Evolutionary conservation across 108 stramenopile species (phyloP).

Genomic region (Pseudonitzschia pungens): DNA sequence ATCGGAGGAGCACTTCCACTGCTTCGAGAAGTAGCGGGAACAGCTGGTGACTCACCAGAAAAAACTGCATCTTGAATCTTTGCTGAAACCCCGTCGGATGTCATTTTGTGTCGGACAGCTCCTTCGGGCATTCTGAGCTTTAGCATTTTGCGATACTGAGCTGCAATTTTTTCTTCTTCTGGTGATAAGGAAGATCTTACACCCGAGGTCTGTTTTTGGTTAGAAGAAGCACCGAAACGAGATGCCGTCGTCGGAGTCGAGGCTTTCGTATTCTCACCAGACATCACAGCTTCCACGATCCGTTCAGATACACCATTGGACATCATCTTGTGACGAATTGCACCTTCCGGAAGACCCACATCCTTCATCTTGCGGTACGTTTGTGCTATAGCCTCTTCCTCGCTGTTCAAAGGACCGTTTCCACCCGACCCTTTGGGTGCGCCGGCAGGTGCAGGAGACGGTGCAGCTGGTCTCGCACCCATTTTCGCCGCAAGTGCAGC

Average conservation of each 20-base stretch:
- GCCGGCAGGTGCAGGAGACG: no score
- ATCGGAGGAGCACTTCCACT: not conserved
- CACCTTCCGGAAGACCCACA: no score
- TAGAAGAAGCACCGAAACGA: no score
- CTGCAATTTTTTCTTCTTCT: conserved; percentile 32
- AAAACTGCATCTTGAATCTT: conserved; percentile 28
- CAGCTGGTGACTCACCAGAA: not conserved
- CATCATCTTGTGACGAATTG: no score
- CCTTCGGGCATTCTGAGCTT: conserved; percentile 31
- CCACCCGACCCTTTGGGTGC: no score
- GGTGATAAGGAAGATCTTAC: conserved; percentile 12
- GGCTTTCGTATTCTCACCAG: no score
- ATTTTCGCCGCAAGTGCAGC: conserved; percentile 26
- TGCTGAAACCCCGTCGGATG: conserved; percentile 10
- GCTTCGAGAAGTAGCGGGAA: not conserved
- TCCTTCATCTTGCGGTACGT: no score
- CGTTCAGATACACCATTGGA: no score
- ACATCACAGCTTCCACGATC: no score
- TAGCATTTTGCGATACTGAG: conserved; percentile 35
- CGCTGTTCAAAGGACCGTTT: not conserved
- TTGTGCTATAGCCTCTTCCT: no score
- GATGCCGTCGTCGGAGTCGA: no score
- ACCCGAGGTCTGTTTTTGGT: conserved; percentile 4
- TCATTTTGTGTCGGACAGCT: conserved; percentile 31
- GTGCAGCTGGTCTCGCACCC: conserved; percentile 7